phyloP scores from a whole-genome alignment of 2,329 filamentous ascomycete genomes.

The Aureobasidium mangrovei region DNA sequence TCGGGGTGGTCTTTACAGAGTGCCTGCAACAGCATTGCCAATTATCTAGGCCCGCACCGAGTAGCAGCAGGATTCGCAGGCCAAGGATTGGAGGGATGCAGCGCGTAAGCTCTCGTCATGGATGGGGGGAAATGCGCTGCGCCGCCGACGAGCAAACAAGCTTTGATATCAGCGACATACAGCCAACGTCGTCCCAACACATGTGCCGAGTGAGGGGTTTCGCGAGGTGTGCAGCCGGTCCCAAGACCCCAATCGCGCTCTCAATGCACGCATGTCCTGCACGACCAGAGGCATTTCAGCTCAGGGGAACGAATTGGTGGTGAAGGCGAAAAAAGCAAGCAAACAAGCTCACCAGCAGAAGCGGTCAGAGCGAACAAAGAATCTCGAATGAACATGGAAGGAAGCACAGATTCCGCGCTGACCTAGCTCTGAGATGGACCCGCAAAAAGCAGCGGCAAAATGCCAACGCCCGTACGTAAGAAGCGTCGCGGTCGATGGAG shows the following conservation, averaged over 20 bases:
- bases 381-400: slow-evolving; percentile 8
- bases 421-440: background rate
- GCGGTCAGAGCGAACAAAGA: background rate
- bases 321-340: background rate
- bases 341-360: background rate
- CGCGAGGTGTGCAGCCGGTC: background rate
- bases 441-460: slow-evolving; percentile 6
- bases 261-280: background rate
- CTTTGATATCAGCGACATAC: slow-evolving; percentile 9
- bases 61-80: background rate
- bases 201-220: slow-evolving; percentile 5
- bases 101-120: background rate
- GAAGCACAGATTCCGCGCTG: slow-evolving; percentile 6
- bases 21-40: too few species aligned
- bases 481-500: background rate
- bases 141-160: background rate
- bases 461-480: background rate
- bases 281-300: background rate
- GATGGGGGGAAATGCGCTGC: background rate
- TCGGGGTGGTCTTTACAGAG: background rate
- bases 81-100: background rate
- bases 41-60: too few species aligned
- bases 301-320: background rate
- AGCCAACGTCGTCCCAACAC: slow-evolving; percentile 9
- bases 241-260: background rate